Percentiles rank a stretch among this genome's conserved stretches.
Evolutionary conservation across 352 stramenopile species (phyloP).

Genomic region (Phytophthora tubulina): DNA sequence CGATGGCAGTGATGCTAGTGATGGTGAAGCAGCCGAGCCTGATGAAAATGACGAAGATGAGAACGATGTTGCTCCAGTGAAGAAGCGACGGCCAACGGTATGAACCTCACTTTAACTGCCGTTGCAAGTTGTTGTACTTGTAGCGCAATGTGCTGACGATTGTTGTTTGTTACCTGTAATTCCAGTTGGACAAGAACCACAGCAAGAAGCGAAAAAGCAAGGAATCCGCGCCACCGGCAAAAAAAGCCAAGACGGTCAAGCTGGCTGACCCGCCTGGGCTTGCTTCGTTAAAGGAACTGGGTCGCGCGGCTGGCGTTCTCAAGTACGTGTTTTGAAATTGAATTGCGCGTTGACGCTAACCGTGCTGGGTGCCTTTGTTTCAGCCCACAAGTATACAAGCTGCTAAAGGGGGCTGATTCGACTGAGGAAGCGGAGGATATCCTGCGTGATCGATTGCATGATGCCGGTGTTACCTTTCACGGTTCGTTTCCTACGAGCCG

Average conservation of each 20-base stretch:
- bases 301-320: slow-evolving; percentile 68
- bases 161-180: neutral
- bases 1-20: slow-evolving; percentile 42
- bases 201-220: slow-evolving; percentile 33
- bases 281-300: slow-evolving; percentile 73
- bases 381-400: slow-evolving; percentile 73
- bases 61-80: slow-evolving; percentile 30
- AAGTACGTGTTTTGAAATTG: slow-evolving; percentile 52
- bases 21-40: slow-evolving; percentile 35
- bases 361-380: neutral
- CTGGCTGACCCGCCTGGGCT: slow-evolving; percentile 58
- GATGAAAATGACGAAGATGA: slow-evolving; percentile 36
- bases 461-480: slow-evolving; percentile 60
- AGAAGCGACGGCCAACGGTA: slow-evolving; percentile 42
- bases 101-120: neutral
- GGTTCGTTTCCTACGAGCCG: slow-evolving; percentile 68
- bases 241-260: slow-evolving; percentile 40
- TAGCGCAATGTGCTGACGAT: neutral
- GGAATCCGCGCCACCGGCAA: slow-evolving; percentile 25
- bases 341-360: slow-evolving; percentile 6
- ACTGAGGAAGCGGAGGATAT: slow-evolving; percentile 65
- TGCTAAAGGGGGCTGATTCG: slow-evolving; percentile 55
- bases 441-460: slow-evolving; percentile 61
- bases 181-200: slow-evolving; percentile 18
- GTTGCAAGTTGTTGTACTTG: neutral